Evolutionary conservation across 192 early-diverging fungal species (phyloP), one percentile per base, ranked within the genome.

Genomic region (Haplosporangium gracile): DNA sequence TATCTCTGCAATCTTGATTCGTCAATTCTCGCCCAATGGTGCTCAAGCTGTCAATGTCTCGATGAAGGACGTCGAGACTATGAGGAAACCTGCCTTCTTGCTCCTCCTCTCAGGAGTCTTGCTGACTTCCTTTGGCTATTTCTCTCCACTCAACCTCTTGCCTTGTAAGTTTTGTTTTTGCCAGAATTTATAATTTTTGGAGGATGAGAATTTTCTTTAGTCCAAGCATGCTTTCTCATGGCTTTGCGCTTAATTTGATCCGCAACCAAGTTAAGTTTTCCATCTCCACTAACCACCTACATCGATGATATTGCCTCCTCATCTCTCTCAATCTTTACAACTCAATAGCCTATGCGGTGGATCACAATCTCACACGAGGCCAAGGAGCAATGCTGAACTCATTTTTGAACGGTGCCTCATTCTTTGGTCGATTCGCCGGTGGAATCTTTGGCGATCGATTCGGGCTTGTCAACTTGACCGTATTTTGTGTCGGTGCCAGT

Each of bases 101-200:
- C 73, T 90, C 60, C 80, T 89, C 74, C 49, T 89, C 40, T 36
- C 82, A 2, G 85, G 87, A 43, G 90, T 86, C 20, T 49, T 90
- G 26, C 68, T 90, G 68, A 88, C 90, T 24, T 89, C 90, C 5
- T 90, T 90, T 77, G 90, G 90, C 7, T 90, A 90, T 39, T 89
- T 89, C 74, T 72, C 88, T 36, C 83, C 79, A 11, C 42, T 74
- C 47, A 81, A 75, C 70, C 20, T 83, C 1, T 34, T 79, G 45
- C 80, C 74, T 55, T 86, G 78, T 82, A 81, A 69, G 84, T 53
- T 57, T 63, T 75, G 47, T 63, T 36, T 45, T 55, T 71, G 55
- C 65, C 60, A 36, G 2, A 36, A 2, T 36, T 36, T 36, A 2
- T 36, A 36, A 36, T 36, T 2, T 36, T 36, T 36, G 36, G 36